Base-by-base conservation (phyloP, 495 filamentous ascomycete species). In the Chaetomium tenue region DNA sequence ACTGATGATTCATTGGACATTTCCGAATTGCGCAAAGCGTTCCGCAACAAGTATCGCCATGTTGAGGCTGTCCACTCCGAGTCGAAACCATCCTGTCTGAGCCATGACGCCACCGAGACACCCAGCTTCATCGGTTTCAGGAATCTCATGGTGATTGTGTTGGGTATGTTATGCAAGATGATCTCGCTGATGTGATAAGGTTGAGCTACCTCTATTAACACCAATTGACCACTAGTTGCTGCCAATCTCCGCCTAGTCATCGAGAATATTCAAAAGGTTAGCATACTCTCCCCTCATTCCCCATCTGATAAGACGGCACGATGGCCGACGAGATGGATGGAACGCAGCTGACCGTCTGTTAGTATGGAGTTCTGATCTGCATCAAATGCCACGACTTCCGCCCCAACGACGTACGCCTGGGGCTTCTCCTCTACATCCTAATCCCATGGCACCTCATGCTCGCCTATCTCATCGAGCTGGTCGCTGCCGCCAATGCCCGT, bases 361-460 rank as follows among this genome's bases (percentile, higher is more conserved):
- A 94, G 89, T 97, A 97, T 72, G 93, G 93, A 26, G 91, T 98
- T 48, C 79, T 98, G 15, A 95, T 98, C 63, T 96, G 93, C 72
- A 82, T 98, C 58, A 85, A 86, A 67, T 96, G 93, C 72, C 91
- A 96, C 72, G 90, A 96, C 73, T 94, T 96, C 68, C 85, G 89
- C 23, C 84, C 81, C 52, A 84, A 88, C 72, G 94, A 98, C 72
- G 67, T 97, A 7, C 72, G 88, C 25, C 82, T 91, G 22, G 92
- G 91, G 55, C 79, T 86, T 4, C 77, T 89, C 18, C 84, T 97
- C 26, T 97, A 92, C 70, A 82, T 91, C 30, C 82, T 94, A 22
- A 91, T 97, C 48, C 94, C 94, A 6, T 91, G 88, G 67, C 92
- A 97, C 75, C 83, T 98, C 48, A 87, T 97, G 65, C 81, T 92